Evolutionary conservation across 1,284 basidiomycete species (phyloP), one percentile per base, ranked within the genome.

Genomic region (Ganoderma meredithae): DNA sequence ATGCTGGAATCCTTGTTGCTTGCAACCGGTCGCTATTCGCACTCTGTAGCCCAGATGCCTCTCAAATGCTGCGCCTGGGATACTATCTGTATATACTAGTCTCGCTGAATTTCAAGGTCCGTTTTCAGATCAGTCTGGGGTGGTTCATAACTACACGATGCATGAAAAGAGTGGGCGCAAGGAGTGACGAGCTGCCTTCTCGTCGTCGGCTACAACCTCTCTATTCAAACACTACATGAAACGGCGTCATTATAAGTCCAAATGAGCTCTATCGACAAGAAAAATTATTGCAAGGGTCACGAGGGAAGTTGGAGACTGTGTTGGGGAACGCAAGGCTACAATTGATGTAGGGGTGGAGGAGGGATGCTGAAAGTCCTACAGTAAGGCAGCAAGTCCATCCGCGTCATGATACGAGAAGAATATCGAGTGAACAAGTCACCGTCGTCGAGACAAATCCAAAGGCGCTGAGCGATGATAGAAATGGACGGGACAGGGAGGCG

Each of bases 361-460:
- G 36, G 60, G 63, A 65, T 67, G 60, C 66, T 62, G 40, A 61
- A 53, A 58, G 66, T 66, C 63, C 63, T 67, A 70, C 69, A 62
- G 60, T 67, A 67, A 67, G 63, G 63, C 60, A 65, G 40, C 52
- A 68, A n/a, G 67, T 69, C 67, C 67, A 63, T 60, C 67, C 59
- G 52, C 52, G 52, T 58, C 67, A 44, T 22, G 15, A 27, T n/a
- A 40, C 17, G 13, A 39, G 58, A 2, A 25, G 39, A 53, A 53
- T 53, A 31, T 17, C 25, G n/a, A 19, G 36, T 1, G 13, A 31
- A 31, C 52, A 4, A 31, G 27, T 27, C 15, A 53, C 31, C 27
- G 25, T 27, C 52, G 6, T 53, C 52, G n/a, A 53, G 52, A 31
- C 52, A 5, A 27, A 31, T 31, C 52, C 25, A 53, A 53, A 53